phyloP scores from a whole-genome alignment of 208 protist species.

The Acanthamoeba sp. region DNA sequence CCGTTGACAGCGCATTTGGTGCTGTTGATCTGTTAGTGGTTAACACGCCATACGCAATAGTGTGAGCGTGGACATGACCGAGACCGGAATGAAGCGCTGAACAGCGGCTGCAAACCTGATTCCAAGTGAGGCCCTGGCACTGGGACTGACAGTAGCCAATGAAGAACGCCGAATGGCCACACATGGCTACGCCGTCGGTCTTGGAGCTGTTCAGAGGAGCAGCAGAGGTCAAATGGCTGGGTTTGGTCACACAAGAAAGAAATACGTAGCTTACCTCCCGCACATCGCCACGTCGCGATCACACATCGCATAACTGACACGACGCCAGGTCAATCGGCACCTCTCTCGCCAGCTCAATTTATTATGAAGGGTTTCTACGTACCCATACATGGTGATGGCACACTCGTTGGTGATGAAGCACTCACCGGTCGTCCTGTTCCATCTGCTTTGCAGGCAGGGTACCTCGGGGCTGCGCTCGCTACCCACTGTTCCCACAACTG shows the following conservation, averaged over 20 bases:
- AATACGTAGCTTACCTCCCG: neutral
- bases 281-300: constrained; percentile 53
- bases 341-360: no score
- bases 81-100: neutral
- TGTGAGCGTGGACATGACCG: no score
- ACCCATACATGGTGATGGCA: constrained; percentile 47
- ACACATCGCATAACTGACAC: constrained; percentile 15
- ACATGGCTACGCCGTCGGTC: neutral
- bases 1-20: neutral
- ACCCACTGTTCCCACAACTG: no score
- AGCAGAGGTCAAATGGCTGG: neutral
- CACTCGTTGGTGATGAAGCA: constrained; percentile 61
- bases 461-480: neutral
- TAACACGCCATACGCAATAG: neutral
- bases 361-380: neutral
- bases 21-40: neutral
- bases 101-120: neutral
- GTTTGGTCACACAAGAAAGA: no score
- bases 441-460: constrained; percentile 54
- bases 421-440: constrained; percentile 28
- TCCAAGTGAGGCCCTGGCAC: constrained; percentile 31
- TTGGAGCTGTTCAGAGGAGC: neutral
- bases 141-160: neutral
- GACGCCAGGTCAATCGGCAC: no score
- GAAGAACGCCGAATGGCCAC: constrained; percentile 38